phyloP scores from a whole-genome alignment of 2,329 filamentous ascomycete species.

The Colletotrichum sublineola region DNA sequence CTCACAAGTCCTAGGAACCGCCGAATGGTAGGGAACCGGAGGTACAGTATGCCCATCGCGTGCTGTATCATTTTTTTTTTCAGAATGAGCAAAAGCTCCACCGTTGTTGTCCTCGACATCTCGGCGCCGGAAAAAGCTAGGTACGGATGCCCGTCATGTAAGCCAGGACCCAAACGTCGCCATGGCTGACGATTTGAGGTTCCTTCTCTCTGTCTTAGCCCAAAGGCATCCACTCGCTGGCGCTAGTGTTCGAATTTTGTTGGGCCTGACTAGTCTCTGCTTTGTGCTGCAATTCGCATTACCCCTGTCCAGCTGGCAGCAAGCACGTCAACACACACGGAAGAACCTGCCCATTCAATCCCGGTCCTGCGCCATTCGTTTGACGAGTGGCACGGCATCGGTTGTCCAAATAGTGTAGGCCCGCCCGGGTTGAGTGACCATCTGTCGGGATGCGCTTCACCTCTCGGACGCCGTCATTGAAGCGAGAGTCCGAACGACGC shows the following conservation, averaged over 20 bases:
- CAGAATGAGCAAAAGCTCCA: not conserved
- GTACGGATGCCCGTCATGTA: not conserved
- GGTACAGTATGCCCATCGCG: not conserved
- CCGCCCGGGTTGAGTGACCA: constrained; percentile 27
- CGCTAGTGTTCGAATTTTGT: constrained; percentile 36
- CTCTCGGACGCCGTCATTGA: constrained; percentile 14
- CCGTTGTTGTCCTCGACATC: not conserved
- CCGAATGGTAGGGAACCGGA: not conserved
- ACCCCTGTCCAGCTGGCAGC: constrained; percentile 15
- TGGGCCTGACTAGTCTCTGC: constrained; percentile 32
- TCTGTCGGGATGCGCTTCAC: constrained; percentile 19
- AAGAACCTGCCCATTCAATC: constrained; percentile 30
- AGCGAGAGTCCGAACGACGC: constrained; percentile 18
- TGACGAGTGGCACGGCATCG: not conserved
- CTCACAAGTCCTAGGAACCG: not conserved
- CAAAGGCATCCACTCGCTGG: not conserved
- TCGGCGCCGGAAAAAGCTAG: not conserved
- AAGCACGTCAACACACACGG: not conserved
- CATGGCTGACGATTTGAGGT: constrained; percentile 1
- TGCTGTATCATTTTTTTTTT: not conserved
- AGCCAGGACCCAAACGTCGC: not conserved
- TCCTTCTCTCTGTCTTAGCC: constrained; percentile 6
- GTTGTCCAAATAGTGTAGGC: not conserved
- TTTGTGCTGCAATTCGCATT: not conserved
- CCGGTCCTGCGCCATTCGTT: constrained; percentile 19